Conservation (phyloP, 2,329 filamentous ascomycete genomes). For the Fusarium sp. region DNA sequence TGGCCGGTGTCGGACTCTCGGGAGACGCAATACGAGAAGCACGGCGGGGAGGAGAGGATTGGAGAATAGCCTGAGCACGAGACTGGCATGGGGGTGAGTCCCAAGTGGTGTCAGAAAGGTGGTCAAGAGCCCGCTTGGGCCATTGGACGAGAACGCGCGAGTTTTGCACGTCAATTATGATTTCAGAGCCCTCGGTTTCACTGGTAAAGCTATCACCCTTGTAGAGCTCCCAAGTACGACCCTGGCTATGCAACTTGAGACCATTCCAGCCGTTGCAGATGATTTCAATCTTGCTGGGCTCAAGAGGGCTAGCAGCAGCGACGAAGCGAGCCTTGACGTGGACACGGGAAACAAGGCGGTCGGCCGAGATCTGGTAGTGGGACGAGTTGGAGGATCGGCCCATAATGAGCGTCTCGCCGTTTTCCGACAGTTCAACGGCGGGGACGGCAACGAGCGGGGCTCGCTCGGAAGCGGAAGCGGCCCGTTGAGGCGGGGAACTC, state of each 20-base stretch:
- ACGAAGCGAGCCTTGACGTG: slow-evolving; percentile 92
- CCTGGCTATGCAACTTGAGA: slow-evolving; percentile 91
- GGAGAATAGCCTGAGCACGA: slow-evolving; percentile 60
- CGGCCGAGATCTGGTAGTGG: slow-evolving; percentile 93
- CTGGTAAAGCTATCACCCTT: slow-evolving; percentile 94
- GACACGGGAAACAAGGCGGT: slow-evolving; percentile 92
- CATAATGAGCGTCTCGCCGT: slow-evolving; percentile 87
- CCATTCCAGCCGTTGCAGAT: slow-evolving; percentile 97
- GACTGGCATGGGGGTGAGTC: slow-evolving; percentile 70
- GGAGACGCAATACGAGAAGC: slow-evolving; percentile 77
- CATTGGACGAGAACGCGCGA: slow-evolving; percentile 90
- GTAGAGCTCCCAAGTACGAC: slow-evolving; percentile 84
- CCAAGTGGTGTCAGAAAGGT: slow-evolving; percentile 78
- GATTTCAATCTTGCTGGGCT: slow-evolving; percentile 86
- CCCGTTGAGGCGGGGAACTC: slow-evolving; percentile 80
- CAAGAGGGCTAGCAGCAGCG: slow-evolving; percentile 75
- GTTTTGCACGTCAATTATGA: slow-evolving; percentile 96
- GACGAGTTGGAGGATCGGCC: slow-evolving; percentile 95
- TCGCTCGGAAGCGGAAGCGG: slow-evolving; percentile 79
- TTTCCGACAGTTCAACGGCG: slow-evolving; percentile 83
- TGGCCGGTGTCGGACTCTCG: slow-evolving; percentile 73
- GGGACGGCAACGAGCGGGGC: slow-evolving; percentile 87
- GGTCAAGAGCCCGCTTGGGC: slow-evolving; percentile 74
- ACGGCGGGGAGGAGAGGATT: slow-evolving; percentile 73
- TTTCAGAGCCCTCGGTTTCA: slow-evolving; percentile 87